phyloP scores from a whole-genome alignment of 176 grass and related monocot species.

The Dendrocalamus sinicus region DNA sequence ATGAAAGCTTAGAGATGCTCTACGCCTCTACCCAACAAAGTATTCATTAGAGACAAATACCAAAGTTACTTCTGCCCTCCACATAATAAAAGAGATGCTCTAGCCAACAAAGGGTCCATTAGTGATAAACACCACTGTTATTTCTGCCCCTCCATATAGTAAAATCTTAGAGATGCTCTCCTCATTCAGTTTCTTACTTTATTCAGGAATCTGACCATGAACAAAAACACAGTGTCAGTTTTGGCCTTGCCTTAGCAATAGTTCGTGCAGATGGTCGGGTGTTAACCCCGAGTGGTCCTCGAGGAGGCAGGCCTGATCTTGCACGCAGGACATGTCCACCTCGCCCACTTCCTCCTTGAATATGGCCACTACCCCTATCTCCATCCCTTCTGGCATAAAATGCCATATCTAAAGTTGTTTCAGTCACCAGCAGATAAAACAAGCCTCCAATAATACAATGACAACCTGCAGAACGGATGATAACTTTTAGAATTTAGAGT shows the following conservation, averaged over 20 bases:
- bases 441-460: constrained; percentile 21
- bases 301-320: constrained; percentile 64
- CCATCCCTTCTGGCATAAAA: constrained; percentile 71
- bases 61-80: constrained; percentile 35
- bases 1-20: constrained; percentile 31
- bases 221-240: constrained; percentile 67
- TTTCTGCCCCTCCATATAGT: constrained; percentile 41
- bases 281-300: constrained; percentile 87
- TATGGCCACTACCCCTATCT: constrained; percentile 57
- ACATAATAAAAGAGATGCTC: constrained; percentile 37
- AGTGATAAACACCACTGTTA: constrained; percentile 27
- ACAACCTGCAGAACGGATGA: constrained; percentile 47
- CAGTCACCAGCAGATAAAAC: constrained; percentile 10
- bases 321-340: constrained; percentile 66
- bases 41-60: constrained; percentile 41
- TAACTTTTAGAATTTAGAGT: constrained; percentile 20
- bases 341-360: constrained; percentile 64
- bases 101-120: constrained; percentile 43
- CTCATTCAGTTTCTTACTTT: constrained; percentile 59
- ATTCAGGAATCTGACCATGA: constrained; percentile 65
- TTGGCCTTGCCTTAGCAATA: constrained; percentile 98
- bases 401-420: constrained; percentile 59
- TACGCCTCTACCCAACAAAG: constrained; percentile 35
- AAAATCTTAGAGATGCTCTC: constrained; percentile 35
- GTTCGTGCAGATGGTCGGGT: constrained; percentile 70